A percentile compares a stretch with the other conserved stretches of the same genome.
phyloP scores from a whole-genome alignment of 148 eudicot genomes.

The Drosera capensis region DNA sequence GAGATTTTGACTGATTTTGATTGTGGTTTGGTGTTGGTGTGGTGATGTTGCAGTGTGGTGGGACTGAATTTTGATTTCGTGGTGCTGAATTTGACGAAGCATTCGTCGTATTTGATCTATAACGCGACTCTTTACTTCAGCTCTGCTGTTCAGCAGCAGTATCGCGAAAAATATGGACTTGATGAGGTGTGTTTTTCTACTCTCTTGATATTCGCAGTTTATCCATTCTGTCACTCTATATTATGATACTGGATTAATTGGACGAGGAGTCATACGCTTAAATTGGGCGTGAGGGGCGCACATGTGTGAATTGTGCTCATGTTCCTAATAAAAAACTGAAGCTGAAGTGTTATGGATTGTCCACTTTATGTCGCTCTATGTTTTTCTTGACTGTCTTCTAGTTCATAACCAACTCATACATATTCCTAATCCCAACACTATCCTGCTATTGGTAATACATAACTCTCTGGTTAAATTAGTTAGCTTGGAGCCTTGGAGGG shows the following conservation, averaged over 20 bases:
- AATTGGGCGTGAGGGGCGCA: too few relatives aligned
- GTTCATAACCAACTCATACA: too few relatives aligned
- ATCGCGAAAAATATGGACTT: slow-evolving; percentile 39
- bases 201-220: not conserved
- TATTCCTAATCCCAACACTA: too few relatives aligned
- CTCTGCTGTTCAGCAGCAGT: slow-evolving; percentile 43
- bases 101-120: slow-evolving; percentile 56
- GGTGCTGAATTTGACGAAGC: slow-evolving; percentile 60
- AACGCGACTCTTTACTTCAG: slow-evolving; percentile 62
- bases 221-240: not conserved
- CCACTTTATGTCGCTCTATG: too few relatives aligned
- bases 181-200: slow-evolving; percentile 25
- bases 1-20: not conserved
- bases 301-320: too few relatives aligned
- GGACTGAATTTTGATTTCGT: slow-evolving; percentile 70
- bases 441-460: too few relatives aligned
- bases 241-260: not conserved
- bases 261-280: too few relatives aligned
- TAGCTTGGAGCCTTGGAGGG: too few relatives aligned
- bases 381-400: too few relatives aligned
- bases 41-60: slow-evolving; percentile 35
- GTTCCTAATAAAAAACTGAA: too few relatives aligned
- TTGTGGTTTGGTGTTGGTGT: not conserved
- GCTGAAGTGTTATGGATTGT: too few relatives aligned
- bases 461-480: too few relatives aligned